phyloP scores from a whole-genome alignment of 1,284 basidiomycete genomes.

The Retiboletus flavoniger region DNA sequence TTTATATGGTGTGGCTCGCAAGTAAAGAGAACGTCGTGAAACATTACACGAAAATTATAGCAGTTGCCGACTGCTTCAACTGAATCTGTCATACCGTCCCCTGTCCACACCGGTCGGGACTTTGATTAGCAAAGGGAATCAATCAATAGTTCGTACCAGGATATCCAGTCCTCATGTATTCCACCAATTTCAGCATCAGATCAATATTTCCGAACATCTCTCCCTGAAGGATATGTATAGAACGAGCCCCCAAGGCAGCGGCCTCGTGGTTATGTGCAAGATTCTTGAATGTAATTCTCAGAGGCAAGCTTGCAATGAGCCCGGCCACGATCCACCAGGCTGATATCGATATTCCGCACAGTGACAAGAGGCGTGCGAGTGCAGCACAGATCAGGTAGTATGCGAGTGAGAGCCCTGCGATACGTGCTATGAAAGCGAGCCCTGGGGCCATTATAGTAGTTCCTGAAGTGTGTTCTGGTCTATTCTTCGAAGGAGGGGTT shows the following conservation, averaged over 20 bases:
- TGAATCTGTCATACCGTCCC: slow-evolving; percentile 15
- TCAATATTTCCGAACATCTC: slow-evolving; percentile 27
- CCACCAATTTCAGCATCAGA: slow-evolving; percentile 14
- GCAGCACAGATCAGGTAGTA: neutral
- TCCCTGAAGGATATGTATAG: slow-evolving; percentile 17
- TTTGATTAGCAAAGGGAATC: neutral
- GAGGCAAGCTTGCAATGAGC: slow-evolving; percentile 9
- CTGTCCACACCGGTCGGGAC: slow-evolving; percentile 7
- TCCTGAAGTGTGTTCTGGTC: neutral
- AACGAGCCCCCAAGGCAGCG: slow-evolving; percentile 28
- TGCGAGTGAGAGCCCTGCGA: neutral
- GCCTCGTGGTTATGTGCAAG: slow-evolving; percentile 12
- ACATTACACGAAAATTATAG: slow-evolving; percentile 25
- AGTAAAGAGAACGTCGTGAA: slow-evolving; percentile 23
- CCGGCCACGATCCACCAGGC: slow-evolving; percentile 12
- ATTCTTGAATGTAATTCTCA: slow-evolving; percentile 10
- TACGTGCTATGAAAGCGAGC: slow-evolving; percentile 6
- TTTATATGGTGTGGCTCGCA: slow-evolving; percentile 29
- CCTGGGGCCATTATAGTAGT: slow-evolving; percentile 11
- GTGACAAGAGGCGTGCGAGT: slow-evolving; percentile 8
- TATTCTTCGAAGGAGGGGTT: neutral
- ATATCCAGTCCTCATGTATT: slow-evolving; percentile 21
- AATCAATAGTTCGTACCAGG: slow-evolving; percentile 20
- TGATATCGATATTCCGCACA: slow-evolving; percentile 7
- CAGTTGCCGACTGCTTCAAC: slow-evolving; percentile 16